A percentile compares a stretch with the other conserved stretches of the same genome.
Conservation (phyloP, 306 rosid genomes). For the Pueraria montana region DNA sequence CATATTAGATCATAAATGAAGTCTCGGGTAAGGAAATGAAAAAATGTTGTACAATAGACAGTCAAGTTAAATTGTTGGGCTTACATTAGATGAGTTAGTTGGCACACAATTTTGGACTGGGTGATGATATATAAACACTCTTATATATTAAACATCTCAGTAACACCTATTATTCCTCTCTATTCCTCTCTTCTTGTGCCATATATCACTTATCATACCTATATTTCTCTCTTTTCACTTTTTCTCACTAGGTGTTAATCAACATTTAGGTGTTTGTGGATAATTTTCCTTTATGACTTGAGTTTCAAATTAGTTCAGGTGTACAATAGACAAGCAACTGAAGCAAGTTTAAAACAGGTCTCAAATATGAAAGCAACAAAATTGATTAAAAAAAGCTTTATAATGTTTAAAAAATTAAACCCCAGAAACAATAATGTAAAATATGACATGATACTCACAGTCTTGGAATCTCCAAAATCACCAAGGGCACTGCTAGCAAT, state of each 20-base stretch:
- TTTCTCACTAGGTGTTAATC: background rate
- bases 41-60: background rate
- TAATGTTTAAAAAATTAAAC: background rate
- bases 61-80: conserved; percentile 22
- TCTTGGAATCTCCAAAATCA: conserved; percentile 93
- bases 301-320: background rate
- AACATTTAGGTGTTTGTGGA: too few species aligned
- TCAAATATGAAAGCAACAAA: background rate
- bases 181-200: background rate
- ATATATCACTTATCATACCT: too few species aligned
- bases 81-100: background rate
- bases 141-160: too few species aligned
- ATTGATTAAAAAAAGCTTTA: conserved; percentile 13
- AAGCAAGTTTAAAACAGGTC: background rate
- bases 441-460: conserved; percentile 61
- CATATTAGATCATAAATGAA: conserved; percentile 28
- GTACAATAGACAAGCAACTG: conserved; percentile 17
- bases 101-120: background rate
- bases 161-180: background rate
- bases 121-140: too few species aligned
- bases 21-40: background rate
- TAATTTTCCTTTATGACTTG: background rate
- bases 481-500: conserved; percentile 96
- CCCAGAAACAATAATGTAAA: conserved; percentile 16
- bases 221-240: too few species aligned